Conservation (phyloP, 768 basidiomycete species). For the Kondoa subrosea region DNA sequence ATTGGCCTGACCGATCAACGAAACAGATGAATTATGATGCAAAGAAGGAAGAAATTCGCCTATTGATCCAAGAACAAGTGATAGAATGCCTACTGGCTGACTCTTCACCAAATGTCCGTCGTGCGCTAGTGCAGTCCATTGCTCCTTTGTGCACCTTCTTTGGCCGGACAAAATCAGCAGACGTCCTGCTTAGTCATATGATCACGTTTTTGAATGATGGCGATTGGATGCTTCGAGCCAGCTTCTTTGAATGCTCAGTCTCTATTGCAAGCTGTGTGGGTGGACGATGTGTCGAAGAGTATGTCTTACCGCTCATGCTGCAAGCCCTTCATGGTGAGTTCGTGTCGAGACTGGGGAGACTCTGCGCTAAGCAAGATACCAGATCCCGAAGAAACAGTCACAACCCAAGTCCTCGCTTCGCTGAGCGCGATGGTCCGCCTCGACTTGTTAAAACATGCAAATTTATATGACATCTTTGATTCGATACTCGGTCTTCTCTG, state of each 20-base stretch:
- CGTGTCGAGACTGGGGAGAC: background rate
- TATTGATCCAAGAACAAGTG: slow-evolving; percentile 51
- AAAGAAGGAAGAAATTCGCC: slow-evolving; percentile 67
- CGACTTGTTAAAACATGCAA: slow-evolving; percentile 77
- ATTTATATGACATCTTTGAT: slow-evolving; percentile 93
- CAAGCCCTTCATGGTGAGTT: slow-evolving; percentile 74
- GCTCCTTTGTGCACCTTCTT: slow-evolving; percentile 82
- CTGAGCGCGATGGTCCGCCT: slow-evolving; percentile 78
- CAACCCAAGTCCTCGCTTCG: slow-evolving; percentile 71
- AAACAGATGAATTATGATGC: slow-evolving; percentile 74
- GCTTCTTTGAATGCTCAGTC: slow-evolving; percentile 89
- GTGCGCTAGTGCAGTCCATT: slow-evolving; percentile 72
- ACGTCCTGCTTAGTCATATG: slow-evolving; percentile 78
- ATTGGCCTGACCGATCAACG: background rate
- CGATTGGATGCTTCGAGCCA: slow-evolving; percentile 70
- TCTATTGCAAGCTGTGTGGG: slow-evolving; percentile 91
- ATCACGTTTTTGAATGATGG: slow-evolving; percentile 64
- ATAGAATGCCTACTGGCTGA: slow-evolving; percentile 73
- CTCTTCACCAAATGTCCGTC: slow-evolving; percentile 70
- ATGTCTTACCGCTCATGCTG: slow-evolving; percentile 89
- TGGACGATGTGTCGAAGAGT: slow-evolving; percentile 77
- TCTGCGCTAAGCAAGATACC: slow-evolving; percentile 10
- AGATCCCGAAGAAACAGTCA: slow-evolving; percentile 93
- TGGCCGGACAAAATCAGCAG: slow-evolving; percentile 80
- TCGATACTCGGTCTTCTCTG: slow-evolving; percentile 73